These are phyloP conservation scores for Tetracladium marchalianum DNA, from an alignment of 495 filamentous ascomycete genomes.

Conservation along the genomic window DNA sequence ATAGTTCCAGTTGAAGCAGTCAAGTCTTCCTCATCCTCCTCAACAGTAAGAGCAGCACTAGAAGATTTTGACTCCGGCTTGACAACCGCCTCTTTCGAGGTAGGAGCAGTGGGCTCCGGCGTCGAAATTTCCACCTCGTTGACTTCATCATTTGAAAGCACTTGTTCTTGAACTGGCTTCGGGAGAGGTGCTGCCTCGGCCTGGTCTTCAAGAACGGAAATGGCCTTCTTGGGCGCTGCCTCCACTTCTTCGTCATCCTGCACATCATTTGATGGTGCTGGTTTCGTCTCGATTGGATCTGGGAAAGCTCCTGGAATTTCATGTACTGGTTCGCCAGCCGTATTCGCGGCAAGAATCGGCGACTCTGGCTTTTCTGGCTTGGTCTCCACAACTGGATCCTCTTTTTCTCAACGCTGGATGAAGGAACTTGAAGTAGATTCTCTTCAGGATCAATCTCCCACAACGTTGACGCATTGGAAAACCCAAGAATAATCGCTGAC, in stretches of 20 bases:
- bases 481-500: constrained; percentile 16
- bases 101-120: constrained; percentile 2
- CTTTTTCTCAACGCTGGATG: constrained; percentile 14
- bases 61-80: neutral
- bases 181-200: neutral
- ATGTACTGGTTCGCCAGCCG: constrained; percentile 21
- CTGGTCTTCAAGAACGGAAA: neutral
- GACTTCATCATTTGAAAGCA: neutral
- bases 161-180: no score
- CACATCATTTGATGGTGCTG: constrained; percentile 7
- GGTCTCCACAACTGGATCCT: constrained; percentile 16
- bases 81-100: neutral
- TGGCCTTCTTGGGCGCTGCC: constrained; percentile 8
- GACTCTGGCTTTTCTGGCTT: constrained; percentile 20
- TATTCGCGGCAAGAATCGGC: constrained; percentile 20
- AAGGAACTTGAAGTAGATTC: constrained; percentile 29
- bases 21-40: constrained; percentile 10
- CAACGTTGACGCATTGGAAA: constrained; percentile 31
- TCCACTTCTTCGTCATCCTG: constrained; percentile 7
- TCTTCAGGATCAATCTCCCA: constrained; percentile 44
- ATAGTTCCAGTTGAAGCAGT: constrained; percentile 12
- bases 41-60: neutral
- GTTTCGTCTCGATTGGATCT: neutral
- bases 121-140: constrained; percentile 7
- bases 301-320: constrained; percentile 12